These are phyloP conservation scores for Hypholoma sublateritium DNA, from an alignment of 768 basidiomycete genomes.

Conservation along the genomic window DNA sequence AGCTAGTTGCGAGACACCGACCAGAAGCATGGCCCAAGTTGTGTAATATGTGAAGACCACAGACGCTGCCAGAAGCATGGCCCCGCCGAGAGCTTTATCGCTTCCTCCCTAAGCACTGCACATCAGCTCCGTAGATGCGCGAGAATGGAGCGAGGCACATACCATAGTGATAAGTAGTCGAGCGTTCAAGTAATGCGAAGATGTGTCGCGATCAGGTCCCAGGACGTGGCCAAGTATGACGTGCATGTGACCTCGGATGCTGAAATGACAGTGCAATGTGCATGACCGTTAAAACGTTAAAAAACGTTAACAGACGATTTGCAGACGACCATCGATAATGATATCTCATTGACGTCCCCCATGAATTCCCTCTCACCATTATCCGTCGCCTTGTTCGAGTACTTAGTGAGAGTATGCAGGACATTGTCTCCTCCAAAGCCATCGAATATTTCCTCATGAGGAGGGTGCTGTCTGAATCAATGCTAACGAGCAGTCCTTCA, in stretches of 20 bases:
- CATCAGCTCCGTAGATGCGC: not conserved
- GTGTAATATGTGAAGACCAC: constrained; percentile 89
- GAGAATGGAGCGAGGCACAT: not conserved
- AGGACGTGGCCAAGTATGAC: not conserved
- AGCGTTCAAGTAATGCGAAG: not conserved
- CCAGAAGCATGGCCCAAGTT: constrained; percentile 85
- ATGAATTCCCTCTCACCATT: too few species aligned
- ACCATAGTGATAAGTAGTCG: constrained; percentile 6
- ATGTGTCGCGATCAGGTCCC: not conserved
- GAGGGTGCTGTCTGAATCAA: too few species aligned
- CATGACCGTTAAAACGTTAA: too few species aligned
- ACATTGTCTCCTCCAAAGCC: too few species aligned
- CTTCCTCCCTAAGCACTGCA: constrained; percentile 55
- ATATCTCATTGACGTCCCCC: too few species aligned
- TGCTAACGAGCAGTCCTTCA: too few species aligned
- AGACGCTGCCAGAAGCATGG: constrained; percentile 77
- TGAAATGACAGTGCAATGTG: too few species aligned
- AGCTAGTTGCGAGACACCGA: constrained; percentile 34
- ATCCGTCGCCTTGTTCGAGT: too few species aligned
- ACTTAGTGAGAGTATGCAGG: too few species aligned
- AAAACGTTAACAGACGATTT: too few species aligned
- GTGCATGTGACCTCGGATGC: constrained; percentile 1
- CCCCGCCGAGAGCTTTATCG: constrained; percentile 78
- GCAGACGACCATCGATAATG: too few species aligned
- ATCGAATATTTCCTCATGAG: too few species aligned